Conservation (phyloP, 83 land plant genomes). For the Thuja plicata region DNA sequence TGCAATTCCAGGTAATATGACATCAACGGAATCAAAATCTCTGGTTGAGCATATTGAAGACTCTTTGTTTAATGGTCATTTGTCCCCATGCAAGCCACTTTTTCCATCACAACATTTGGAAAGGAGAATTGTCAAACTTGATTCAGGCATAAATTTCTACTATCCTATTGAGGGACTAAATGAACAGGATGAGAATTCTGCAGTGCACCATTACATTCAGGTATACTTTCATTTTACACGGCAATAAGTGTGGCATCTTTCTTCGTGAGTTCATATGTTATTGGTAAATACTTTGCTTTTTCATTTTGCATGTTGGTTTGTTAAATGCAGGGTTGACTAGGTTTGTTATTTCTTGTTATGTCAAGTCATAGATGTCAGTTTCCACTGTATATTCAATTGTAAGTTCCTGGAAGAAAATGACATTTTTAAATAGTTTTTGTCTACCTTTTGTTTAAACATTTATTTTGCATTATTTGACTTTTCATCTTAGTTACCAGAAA, state of each 20-base stretch:
- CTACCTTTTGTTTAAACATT: background rate
- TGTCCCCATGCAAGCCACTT: slow-evolving; percentile 53
- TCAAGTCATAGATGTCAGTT: background rate
- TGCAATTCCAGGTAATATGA: slow-evolving; percentile 68
- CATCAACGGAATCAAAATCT: slow-evolving; percentile 70
- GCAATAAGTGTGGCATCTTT: background rate
- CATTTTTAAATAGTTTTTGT: background rate
- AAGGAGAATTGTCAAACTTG: slow-evolving; percentile 79
- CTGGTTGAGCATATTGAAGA: slow-evolving; percentile 69
- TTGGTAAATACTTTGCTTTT: background rate
- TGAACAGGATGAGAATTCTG: slow-evolving; percentile 80
- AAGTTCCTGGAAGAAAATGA: background rate
- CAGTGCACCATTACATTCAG: slow-evolving; percentile 85
- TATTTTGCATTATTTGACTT: background rate
- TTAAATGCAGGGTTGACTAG: background rate
- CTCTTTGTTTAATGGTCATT: slow-evolving; percentile 46
- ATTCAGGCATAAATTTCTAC: slow-evolving; percentile 41
- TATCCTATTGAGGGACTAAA: slow-evolving; percentile 70
- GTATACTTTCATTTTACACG: slow-evolving; percentile 26
- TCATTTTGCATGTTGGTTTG: background rate
- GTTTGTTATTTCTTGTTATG: background rate
- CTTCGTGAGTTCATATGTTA: background rate
- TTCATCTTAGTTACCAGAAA: too few relatives aligned
- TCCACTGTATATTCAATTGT: background rate
- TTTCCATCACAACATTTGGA: slow-evolving; percentile 74